Percentiles rank a stretch among this genome's conserved stretches.
Conservation (phyloP, 2,329 filamentous ascomycete genomes). For the Epicoccum sorghinum region DNA sequence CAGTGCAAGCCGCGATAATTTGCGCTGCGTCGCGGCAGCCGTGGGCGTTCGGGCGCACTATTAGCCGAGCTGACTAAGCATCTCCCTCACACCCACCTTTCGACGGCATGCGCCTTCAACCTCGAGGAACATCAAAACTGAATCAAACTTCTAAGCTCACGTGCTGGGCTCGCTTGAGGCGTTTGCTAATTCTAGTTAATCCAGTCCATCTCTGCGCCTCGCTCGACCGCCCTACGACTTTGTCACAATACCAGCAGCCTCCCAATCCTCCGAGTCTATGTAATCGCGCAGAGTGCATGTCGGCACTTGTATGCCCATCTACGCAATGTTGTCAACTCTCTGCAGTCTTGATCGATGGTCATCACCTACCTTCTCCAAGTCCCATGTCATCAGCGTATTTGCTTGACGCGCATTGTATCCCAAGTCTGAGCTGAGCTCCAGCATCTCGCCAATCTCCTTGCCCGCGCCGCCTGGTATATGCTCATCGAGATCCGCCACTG, state of each 20-base stretch:
- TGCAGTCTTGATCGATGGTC: not conserved
- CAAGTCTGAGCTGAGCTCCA: slow-evolving; percentile 35
- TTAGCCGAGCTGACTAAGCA: slow-evolving; percentile 24
- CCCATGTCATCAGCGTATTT: slow-evolving; percentile 17
- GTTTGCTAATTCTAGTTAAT: too few relatives aligned
- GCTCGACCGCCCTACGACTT: not conserved
- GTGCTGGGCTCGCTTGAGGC: too few relatives aligned
- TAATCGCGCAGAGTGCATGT: slow-evolving; percentile 18
- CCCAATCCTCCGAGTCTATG: slow-evolving; percentile 21
- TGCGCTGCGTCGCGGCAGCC: slow-evolving; percentile 2
- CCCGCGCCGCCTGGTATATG: slow-evolving; percentile 29
- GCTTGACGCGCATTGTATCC: slow-evolving; percentile 42
- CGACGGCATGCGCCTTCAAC: not conserved
- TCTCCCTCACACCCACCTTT: too few relatives aligned
- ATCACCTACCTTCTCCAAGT: slow-evolving; percentile 18
- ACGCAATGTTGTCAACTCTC: not conserved
- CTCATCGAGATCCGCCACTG: slow-evolving; percentile 22
- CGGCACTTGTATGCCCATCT: slow-evolving; percentile 20
- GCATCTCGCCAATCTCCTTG: slow-evolving; percentile 38
- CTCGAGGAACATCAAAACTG: not conserved
- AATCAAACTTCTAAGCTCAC: too few relatives aligned
- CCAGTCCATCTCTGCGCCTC: not conserved
- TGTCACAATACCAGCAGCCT: slow-evolving; percentile 26
- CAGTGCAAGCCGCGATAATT: slow-evolving; percentile 29
- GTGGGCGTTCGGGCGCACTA: slow-evolving; percentile 23